These are phyloP conservation scores for Pseudopithomyces chartarum DNA, from an alignment of 2,329 filamentous ascomycete species.

Conservation along the genomic window DNA sequence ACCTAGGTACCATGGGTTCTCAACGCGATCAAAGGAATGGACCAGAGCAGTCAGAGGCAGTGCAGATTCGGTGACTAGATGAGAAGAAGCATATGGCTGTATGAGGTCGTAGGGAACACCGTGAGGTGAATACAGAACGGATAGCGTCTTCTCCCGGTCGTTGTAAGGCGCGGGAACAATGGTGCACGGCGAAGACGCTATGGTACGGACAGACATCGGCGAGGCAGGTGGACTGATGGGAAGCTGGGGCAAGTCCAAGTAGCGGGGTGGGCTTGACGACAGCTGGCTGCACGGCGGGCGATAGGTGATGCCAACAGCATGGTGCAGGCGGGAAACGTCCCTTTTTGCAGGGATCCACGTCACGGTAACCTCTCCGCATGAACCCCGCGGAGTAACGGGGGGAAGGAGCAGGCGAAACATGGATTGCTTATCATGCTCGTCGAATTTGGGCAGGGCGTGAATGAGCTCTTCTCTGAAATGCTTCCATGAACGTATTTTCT, in stretches of 20 bases:
- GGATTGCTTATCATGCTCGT: slow-evolving; percentile 44
- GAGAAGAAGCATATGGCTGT: slow-evolving; percentile 60
- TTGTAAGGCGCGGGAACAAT: slow-evolving; percentile 39
- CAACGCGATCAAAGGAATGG: slow-evolving; percentile 66
- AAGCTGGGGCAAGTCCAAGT: slow-evolving; percentile 43
- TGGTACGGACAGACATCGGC: slow-evolving; percentile 38
- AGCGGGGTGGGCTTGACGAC: slow-evolving; percentile 37
- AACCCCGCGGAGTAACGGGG: slow-evolving; percentile 56
- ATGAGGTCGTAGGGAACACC: slow-evolving; percentile 62
- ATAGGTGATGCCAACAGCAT: slow-evolving; percentile 75
- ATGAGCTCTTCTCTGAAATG: slow-evolving; percentile 63
- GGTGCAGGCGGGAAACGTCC: slow-evolving; percentile 66
- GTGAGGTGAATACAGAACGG: slow-evolving; percentile 68
- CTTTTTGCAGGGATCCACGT: slow-evolving; percentile 66
- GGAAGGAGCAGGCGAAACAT: slow-evolving; percentile 60
- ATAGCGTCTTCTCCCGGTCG: slow-evolving; percentile 55
- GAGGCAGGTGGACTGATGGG: slow-evolving; percentile 38
- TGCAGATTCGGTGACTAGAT: slow-evolving; percentile 62
- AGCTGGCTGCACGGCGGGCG: slow-evolving; percentile 58
- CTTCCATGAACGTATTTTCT: slow-evolving; percentile 69
- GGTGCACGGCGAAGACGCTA: slow-evolving; percentile 39
- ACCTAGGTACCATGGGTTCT: slow-evolving; percentile 66
- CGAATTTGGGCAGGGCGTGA: slow-evolving; percentile 51
- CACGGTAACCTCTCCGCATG: slow-evolving; percentile 72
- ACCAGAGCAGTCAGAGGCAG: slow-evolving; percentile 68